These are phyloP conservation scores for Oxytropis ochrocephala DNA, from an alignment of 306 rosid species.

Conservation along the genomic window DNA sequence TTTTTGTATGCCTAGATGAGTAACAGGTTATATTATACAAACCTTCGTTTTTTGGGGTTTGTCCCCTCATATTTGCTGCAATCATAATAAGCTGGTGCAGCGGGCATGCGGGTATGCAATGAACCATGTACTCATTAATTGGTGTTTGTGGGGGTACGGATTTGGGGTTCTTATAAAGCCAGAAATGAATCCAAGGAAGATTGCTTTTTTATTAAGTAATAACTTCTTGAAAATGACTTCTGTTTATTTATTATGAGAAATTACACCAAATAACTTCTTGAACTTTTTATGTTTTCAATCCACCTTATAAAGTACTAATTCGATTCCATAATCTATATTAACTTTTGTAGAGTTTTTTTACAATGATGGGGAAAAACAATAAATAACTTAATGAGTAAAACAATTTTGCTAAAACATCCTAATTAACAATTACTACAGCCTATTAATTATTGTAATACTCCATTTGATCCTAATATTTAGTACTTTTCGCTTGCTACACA, in stretches of 20 bases:
- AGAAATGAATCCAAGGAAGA: neutral
- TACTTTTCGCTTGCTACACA: too few species aligned
- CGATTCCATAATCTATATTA: too few species aligned
- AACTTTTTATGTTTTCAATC: neutral
- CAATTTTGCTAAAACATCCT: too few species aligned
- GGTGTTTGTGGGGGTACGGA: neutral
- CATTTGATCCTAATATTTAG: too few species aligned
- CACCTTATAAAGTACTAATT: neutral
- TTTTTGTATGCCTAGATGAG: neutral
- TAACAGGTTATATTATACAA: neutral
- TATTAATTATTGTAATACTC: too few species aligned
- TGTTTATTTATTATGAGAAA: neutral
- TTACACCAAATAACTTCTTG: neutral
- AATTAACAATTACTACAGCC: too few species aligned
- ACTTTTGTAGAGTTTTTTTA: too few species aligned
- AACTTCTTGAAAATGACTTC: neutral
- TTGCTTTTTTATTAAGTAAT: neutral
- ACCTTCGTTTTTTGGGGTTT: neutral
- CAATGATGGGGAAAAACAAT: too few species aligned
- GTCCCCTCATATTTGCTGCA: neutral
- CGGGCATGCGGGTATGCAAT: neutral
- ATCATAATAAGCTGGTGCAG: neutral
- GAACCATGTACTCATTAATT: neutral
- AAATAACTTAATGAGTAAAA: too few species aligned
- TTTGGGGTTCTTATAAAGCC: neutral